Evolutionary conservation across 2,329 filamentous ascomycete genomes (phyloP), one percentile per base, ranked within the genome.

Genomic region (Purpureocillium lavendulum): DNA sequence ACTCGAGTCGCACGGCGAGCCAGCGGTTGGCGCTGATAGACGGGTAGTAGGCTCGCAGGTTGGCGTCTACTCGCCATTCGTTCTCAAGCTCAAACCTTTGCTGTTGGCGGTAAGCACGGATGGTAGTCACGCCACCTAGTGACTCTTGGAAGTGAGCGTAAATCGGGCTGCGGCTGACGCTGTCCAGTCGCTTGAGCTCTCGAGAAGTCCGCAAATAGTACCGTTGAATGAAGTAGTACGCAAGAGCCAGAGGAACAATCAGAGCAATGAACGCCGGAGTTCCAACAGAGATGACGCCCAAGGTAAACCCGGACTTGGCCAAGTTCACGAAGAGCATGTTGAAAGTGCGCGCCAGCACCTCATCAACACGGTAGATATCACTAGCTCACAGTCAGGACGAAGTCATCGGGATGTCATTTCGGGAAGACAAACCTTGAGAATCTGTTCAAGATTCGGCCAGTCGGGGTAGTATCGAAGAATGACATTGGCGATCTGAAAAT

Each of bases 91-190:
- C 77, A 62, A 98, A 98, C 41, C 92, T 77, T 47, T 80, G 71
- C 61, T 94, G 81, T 60, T 98, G 90, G 45, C 83, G 77, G 67
- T 94, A 98, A 29, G 92, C 94, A 49, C 94, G 84, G 55, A 98
- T 97, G 10, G 92, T 98, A 44, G 86, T 87, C 56, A 96, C 84
- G 33, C 92, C 92, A 45, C 87, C 90, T 9, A 98, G 76, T 2
- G 88, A 94, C 65, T 98, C 94, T 59, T 98, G 92, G 67, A 98
- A 98, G 62, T 98, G 94, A 7, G 92, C 92, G 60, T 89, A 98
- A 53, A 98, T 94, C 18, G 94, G 94, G 60, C 89, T 96, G 53
- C 88, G 82, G 59, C 84, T 95, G 50, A 97, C 84, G 58, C 89
- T 96, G 64, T 98, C 92, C 43, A 98, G 73, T 48, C 92, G 78